These are phyloP conservation scores for Thielaviopsis cerberus DNA, from an alignment of 2,329 filamentous ascomycete species.

Conservation along the genomic window DNA sequence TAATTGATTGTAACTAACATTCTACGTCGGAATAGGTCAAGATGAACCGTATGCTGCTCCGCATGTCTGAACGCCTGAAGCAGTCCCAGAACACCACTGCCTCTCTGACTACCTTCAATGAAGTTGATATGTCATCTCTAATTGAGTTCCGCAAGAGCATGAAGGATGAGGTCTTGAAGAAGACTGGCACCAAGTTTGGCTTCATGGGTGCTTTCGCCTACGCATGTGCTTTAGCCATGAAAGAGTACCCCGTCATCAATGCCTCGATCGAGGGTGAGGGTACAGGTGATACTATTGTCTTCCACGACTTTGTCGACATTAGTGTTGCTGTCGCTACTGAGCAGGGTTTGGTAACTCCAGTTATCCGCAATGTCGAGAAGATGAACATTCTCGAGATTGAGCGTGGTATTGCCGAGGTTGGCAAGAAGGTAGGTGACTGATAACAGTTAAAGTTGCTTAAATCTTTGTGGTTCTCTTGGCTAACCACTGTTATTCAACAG, in stretches of 20 bases:
- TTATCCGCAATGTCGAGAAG: constrained; percentile 80
- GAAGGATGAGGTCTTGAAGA: constrained; percentile 92
- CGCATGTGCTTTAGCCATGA: constrained; percentile 79
- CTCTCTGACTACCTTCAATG: constrained; percentile 94
- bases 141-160: constrained; percentile 96
- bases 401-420: constrained; percentile 76
- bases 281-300: constrained; percentile 92
- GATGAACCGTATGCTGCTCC: constrained; percentile 98
- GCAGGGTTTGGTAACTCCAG: constrained; percentile 90
- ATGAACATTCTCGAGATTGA: constrained; percentile 83
- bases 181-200: constrained; percentile 91
- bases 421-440: constrained; percentile 56
- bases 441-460: not conserved
- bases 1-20: constrained; percentile 3
- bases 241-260: constrained; percentile 84
- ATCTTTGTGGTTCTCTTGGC: not conserved
- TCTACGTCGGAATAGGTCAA: constrained; percentile 51
- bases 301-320: constrained; percentile 94
- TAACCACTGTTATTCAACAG: constrained; percentile 24
- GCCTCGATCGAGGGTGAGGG: constrained; percentile 92
- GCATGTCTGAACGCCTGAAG: constrained; percentile 94
- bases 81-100: constrained; percentile 98
- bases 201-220: constrained; percentile 98
- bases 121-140: constrained; percentile 94
- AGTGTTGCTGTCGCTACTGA: constrained; percentile 93